A percentile compares a stretch with the other conserved stretches of the same genome.
Evolutionary conservation across 1,284 basidiomycete genomes (phyloP).

Genomic region (Sparassis latifolia): DNA sequence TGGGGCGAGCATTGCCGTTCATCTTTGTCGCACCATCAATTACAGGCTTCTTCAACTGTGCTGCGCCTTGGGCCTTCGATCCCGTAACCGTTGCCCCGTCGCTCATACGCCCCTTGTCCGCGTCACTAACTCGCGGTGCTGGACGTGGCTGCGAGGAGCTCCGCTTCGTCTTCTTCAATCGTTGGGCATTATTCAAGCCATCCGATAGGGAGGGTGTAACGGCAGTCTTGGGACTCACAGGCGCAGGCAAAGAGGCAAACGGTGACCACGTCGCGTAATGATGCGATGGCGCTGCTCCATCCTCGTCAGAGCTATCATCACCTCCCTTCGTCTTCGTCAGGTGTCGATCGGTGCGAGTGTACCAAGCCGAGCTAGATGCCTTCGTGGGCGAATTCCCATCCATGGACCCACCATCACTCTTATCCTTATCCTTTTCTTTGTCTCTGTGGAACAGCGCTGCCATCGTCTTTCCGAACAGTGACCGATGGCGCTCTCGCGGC

Average conservation of each 20-base stretch:
- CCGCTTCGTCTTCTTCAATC: constrained; percentile 20
- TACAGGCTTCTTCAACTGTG: background rate
- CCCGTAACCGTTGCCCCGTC: constrained; percentile 20
- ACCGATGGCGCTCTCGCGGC: constrained; percentile 11
- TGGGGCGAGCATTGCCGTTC: constrained; percentile 1
- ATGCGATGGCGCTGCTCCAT: constrained; percentile 12
- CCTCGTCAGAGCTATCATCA: constrained; percentile 31
- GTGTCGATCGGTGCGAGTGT: constrained; percentile 44
- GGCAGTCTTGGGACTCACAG: background rate
- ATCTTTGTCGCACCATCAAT: background rate
- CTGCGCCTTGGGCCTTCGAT: constrained; percentile 2
- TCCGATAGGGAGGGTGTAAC: background rate
- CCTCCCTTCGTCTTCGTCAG: constrained; percentile 25
- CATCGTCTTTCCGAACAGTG: constrained; percentile 22
- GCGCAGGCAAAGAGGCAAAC: background rate
- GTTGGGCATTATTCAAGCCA: constrained; percentile 2
- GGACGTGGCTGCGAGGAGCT: constrained; percentile 14
- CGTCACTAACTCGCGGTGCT: constrained; percentile 8
- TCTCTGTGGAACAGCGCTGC: constrained; percentile 20
- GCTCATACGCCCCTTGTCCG: constrained; percentile 24
- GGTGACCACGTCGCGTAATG: constrained; percentile 5
- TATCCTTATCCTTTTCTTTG: constrained; percentile 4
- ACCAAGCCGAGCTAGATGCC: constrained; percentile 27
- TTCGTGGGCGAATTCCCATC: constrained; percentile 10
- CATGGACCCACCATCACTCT: constrained; percentile 9